These are phyloP conservation scores for Aspergillus sclerotialis DNA, from an alignment of 2,329 filamentous ascomycete genomes.

Conservation along the genomic window DNA sequence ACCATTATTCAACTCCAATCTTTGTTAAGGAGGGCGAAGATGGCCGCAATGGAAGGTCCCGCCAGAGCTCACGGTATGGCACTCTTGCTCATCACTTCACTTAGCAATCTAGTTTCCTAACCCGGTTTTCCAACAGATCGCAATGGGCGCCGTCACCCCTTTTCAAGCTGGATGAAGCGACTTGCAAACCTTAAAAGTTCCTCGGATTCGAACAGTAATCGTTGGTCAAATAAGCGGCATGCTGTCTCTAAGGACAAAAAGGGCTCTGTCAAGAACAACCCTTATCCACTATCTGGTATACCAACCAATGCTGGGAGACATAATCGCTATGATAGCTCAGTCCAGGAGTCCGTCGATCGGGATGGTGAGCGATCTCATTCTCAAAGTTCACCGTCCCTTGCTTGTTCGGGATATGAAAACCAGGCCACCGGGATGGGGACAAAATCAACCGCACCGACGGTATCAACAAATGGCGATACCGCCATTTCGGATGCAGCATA, in stretches of 20 bases:
- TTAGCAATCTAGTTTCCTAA: not conserved
- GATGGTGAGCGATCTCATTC: conserved; percentile 49
- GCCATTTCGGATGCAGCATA: conserved; percentile 66
- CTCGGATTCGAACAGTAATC: conserved; percentile 45
- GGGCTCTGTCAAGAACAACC: conserved; percentile 65
- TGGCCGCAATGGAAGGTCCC: conserved; percentile 29
- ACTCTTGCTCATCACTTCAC: not conserved
- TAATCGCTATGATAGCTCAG: conserved; percentile 41
- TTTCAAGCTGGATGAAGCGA: conserved; percentile 90
- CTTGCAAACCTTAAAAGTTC: conserved; percentile 78
- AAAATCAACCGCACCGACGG: conserved; percentile 69
- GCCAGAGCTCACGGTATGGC: conserved; percentile 40
- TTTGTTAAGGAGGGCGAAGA: conserved; percentile 8
- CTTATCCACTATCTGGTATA: conserved; percentile 78
- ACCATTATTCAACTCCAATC: too few species aligned
- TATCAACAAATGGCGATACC: conserved; percentile 76
- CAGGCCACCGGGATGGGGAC: conserved; percentile 56
- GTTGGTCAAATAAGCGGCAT: conserved; percentile 34
- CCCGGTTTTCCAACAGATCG: conserved; percentile 49
- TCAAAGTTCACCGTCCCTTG: conserved; percentile 53
- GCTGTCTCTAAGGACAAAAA: conserved; percentile 47
- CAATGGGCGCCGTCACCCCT: conserved; percentile 71
- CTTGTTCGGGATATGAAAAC: conserved; percentile 54
- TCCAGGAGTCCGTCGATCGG: conserved; percentile 44
- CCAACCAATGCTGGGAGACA: conserved; percentile 35